Conservation (phyloP, 345 rosid genomes). For the Lenwebbia sp. region DNA sequence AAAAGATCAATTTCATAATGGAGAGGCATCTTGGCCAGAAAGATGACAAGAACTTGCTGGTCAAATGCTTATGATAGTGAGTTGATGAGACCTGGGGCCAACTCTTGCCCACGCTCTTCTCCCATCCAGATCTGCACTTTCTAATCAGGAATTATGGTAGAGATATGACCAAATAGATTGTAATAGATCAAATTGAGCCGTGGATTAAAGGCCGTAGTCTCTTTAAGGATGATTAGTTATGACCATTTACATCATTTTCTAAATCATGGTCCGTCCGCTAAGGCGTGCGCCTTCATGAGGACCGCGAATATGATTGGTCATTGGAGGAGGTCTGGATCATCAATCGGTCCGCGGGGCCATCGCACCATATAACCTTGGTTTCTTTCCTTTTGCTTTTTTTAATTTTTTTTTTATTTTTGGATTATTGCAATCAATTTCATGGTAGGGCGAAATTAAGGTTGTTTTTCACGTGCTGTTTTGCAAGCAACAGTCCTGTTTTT, state of each 20-base stretch:
- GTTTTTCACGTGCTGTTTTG: neutral
- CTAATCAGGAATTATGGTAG: neutral
- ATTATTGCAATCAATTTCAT: neutral
- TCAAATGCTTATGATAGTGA: neutral
- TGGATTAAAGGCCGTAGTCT: neutral
- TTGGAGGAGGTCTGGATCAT: neutral
- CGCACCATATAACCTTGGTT: neutral
- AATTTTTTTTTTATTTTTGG: neutral
- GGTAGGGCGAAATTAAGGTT: neutral
- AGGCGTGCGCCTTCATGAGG: neutral
- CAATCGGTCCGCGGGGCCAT: neutral
- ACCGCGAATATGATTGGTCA: neutral
- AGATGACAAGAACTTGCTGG: neutral
- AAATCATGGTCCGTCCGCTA: neutral
- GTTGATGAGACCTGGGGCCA: neutral
- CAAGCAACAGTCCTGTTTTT: neutral
- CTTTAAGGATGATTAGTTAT: neutral
- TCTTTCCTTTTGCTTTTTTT: neutral
- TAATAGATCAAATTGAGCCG: neutral
- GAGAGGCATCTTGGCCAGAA: neutral
- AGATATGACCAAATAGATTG: neutral
- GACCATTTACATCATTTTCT: neutral
- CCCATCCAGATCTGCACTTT: neutral
- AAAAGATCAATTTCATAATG: neutral
- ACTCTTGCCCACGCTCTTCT: neutral